A percentile compares a stretch with the other conserved stretches of the same genome.
Evolutionary conservation across 345 rosid species (phyloP).

Genomic region (Eutrema japonicum): DNA sequence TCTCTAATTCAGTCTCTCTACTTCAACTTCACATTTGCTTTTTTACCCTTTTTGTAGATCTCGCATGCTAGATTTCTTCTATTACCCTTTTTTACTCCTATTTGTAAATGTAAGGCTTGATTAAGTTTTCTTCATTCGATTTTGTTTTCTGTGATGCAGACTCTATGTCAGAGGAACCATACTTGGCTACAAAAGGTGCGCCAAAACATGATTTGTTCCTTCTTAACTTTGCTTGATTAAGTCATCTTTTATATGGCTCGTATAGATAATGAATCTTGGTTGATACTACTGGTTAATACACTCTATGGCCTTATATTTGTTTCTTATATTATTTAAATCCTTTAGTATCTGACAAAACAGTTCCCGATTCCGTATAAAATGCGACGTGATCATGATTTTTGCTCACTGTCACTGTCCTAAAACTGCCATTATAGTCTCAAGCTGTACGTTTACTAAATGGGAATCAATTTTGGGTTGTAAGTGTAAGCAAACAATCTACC

Average conservation of each 20-base stretch:
- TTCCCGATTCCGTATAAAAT: neutral
- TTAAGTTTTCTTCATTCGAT: neutral
- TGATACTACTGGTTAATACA: neutral
- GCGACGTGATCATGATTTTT: neutral
- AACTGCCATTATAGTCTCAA: neutral
- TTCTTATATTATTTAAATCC: neutral
- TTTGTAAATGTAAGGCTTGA: neutral
- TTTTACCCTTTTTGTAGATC: slow-evolving; percentile 1
- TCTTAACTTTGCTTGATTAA: neutral
- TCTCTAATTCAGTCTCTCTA: neutral
- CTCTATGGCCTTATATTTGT: neutral
- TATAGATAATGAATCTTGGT: neutral
- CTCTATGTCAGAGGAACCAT: slow-evolving; percentile 80
- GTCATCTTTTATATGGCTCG: neutral
- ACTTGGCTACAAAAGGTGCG: slow-evolving; percentile 80
- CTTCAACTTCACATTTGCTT: neutral
- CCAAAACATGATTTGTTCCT: neutral
- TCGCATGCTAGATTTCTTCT: neutral
- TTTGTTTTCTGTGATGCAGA: slow-evolving; percentile 45
- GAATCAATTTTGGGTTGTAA: neutral
- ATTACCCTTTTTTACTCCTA: too few relatives aligned
- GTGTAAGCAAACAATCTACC: neutral
- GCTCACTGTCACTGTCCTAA: neutral
- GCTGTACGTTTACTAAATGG: neutral
- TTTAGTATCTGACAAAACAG: neutral